These are phyloP conservation scores for Podila epicladia DNA, from an alignment of 192 early-diverging fungal genomes.

Conservation along the genomic window DNA sequence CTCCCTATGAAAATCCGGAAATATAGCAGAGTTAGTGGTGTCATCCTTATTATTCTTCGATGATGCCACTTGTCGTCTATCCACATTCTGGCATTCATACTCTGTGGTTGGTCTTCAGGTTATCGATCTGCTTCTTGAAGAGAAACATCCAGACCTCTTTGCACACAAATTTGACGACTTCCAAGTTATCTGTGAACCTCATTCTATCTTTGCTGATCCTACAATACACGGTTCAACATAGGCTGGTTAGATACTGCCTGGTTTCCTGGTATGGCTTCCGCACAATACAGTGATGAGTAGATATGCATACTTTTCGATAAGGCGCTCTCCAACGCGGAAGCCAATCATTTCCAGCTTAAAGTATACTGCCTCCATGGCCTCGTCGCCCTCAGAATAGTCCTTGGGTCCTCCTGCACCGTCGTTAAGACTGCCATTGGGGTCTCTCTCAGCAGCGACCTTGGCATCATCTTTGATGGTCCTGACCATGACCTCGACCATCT, in stretches of 20 bases:
- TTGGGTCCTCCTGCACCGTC: slow-evolving; percentile 40
- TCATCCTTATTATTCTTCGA: not conserved
- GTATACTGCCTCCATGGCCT: slow-evolving; percentile 87
- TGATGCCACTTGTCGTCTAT: not conserved
- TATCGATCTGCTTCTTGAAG: slow-evolving; percentile 98
- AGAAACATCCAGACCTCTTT: slow-evolving; percentile 96
- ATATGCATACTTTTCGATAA: slow-evolving; percentile 78
- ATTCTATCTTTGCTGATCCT: slow-evolving; percentile 87
- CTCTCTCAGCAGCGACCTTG: slow-evolving; percentile 22
- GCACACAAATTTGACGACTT: slow-evolving; percentile 99
- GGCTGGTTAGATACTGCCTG: not conserved
- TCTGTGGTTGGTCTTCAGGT: slow-evolving; percentile 98
- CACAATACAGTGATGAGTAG: not conserved
- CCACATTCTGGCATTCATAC: slow-evolving; percentile 47
- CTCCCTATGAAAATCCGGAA: slow-evolving; percentile 66
- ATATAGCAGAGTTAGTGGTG: not conserved
- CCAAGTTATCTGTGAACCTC: slow-evolving; percentile 92
- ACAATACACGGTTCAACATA: not conserved
- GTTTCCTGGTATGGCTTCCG: too few species aligned
- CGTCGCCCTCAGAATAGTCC: slow-evolving; percentile 61
- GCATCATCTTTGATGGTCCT: slow-evolving; percentile 59
- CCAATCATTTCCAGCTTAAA: slow-evolving; percentile 93
- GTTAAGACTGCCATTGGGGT: slow-evolving; percentile 32
- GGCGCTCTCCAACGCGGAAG: slow-evolving; percentile 86
- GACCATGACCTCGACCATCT: slow-evolving; percentile 78